These are phyloP conservation scores for Handroanthus guayacan DNA, from an alignment of 257 asterid genomes.

Conservation along the genomic window DNA sequence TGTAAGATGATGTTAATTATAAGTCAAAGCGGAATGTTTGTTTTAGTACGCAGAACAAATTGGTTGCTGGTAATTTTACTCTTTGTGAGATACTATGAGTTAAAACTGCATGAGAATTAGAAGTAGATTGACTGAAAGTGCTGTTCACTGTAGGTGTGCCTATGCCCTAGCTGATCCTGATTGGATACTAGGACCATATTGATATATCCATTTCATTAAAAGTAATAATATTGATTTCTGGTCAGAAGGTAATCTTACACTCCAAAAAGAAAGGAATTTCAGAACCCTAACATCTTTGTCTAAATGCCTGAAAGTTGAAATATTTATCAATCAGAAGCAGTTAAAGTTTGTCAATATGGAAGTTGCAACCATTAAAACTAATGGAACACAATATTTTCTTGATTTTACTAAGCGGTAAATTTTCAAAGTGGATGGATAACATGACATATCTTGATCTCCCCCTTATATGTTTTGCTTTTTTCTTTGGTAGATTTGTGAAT, in stretches of 20 bases:
- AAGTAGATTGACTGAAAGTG: background rate
- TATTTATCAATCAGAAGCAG: background rate
- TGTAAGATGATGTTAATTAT: background rate
- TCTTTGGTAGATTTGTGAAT: slow-evolving; percentile 75
- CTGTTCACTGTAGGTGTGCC: background rate
- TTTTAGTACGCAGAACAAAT: background rate
- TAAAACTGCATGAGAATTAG: background rate
- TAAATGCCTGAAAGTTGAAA: slow-evolving; percentile 5
- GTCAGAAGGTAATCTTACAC: background rate
- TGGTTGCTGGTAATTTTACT: background rate
- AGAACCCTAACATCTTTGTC: background rate
- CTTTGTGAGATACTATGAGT: background rate
- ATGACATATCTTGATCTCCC: slow-evolving; percentile 25
- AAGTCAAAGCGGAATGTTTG: background rate
- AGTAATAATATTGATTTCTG: background rate
- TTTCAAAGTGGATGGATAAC: slow-evolving; percentile 3
- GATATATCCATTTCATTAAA: background rate
- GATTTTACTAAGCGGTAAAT: slow-evolving; percentile 5
- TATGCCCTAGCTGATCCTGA: background rate
- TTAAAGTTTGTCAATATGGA: background rate
- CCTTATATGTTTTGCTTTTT: slow-evolving; percentile 19
- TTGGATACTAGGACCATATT: background rate
- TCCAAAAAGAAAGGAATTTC: background rate
- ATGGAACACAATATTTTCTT: slow-evolving; percentile 18
- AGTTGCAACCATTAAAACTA: background rate